Conservation (phyloP, 495 filamentous ascomycete genomes). For the Tuber magnatum region DNA sequence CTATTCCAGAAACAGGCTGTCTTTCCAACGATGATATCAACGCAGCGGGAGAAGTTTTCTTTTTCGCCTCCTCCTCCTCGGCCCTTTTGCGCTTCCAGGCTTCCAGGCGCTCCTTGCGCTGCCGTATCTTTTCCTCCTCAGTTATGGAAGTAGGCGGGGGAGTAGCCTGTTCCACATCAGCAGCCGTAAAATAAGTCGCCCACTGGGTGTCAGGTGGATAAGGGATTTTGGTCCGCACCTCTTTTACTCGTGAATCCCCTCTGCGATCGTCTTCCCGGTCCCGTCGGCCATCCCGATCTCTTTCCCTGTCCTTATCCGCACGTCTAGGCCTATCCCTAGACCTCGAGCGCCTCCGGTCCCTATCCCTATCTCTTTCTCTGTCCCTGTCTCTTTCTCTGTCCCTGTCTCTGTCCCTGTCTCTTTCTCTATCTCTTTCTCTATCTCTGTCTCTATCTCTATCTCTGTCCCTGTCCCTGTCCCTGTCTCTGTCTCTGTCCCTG, state of each 20-base stretch:
- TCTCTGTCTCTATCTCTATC: constrained; percentile 55
- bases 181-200: not conserved
- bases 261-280: constrained; percentile 65
- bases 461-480: constrained; percentile 50
- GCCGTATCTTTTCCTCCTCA: constrained; percentile 77
- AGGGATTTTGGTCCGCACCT: constrained; percentile 46
- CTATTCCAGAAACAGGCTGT: constrained; percentile 46
- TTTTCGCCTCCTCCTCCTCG: constrained; percentile 68
- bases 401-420: constrained; percentile 54
- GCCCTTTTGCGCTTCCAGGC: constrained; percentile 87
- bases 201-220: constrained; percentile 45
- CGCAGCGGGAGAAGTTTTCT: constrained; percentile 57
- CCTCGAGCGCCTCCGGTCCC: constrained; percentile 48
- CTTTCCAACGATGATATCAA: constrained; percentile 52
- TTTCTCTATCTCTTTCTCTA: constrained; percentile 53
- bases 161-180: constrained; percentile 54
- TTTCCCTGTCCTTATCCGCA: constrained; percentile 48
- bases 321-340: constrained; percentile 32
- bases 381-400: constrained; percentile 52
- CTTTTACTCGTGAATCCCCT: constrained; percentile 62
- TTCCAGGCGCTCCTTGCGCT: constrained; percentile 73
- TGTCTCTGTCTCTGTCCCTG: constrained; percentile 55
- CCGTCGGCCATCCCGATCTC: constrained; percentile 45
- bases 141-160: constrained; percentile 53
- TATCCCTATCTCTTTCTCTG: constrained; percentile 60